Base-by-base conservation (phyloP, 2,329 filamentous ascomycete genomes). In the Cladobotryum protrusum region DNA sequence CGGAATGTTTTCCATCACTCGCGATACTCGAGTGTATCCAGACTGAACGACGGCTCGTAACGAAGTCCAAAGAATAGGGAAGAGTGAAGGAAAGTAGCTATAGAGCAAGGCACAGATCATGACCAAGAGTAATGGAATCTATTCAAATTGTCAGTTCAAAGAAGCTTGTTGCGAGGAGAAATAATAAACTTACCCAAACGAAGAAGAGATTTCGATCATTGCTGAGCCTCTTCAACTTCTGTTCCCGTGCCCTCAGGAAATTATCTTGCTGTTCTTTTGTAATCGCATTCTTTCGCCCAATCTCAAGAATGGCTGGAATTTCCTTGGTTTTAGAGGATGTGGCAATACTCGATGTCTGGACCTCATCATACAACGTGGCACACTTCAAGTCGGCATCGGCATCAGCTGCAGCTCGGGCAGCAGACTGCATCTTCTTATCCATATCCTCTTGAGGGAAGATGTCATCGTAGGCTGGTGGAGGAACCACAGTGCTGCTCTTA, bases 401-500 rank as follows among this genome's bases (percentile, higher is more conserved):
- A 24, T 85, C 82, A 13, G 74, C 76, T 1, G 77, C 77, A 3
- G 82, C 82, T 47, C 73, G 72, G 8, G 74, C 72, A 1, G 78
- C 79, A n/a, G 79, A 78, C 15, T 75, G 70, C 58, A 79, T 75
- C 64, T 86, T 85, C 19, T 67, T 69, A 49, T 83, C 78, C 14
- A 74, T 55, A 41, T 75, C 71, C 47, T 72, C 67, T 37, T 72
- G 70, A 2, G 86, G 87, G 63, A 83, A 93, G 24, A 93, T 79
- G 43, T 91, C 88, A 47, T 90, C 83, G 56, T 93, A 93, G 0
- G 88, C 80, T 9, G 88, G 88, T 8, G 87, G 87, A 32, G 79
- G 73, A 4, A 74, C 71, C 9, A 79, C 67, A 36, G 69, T 70
- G 17, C 68, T 71, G 14, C 70, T 68, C 58, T 76, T 73, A 35